Evolutionary conservation across 345 rosid genomes (phyloP).

Genomic region (Eucalyptus tenuipes): DNA sequence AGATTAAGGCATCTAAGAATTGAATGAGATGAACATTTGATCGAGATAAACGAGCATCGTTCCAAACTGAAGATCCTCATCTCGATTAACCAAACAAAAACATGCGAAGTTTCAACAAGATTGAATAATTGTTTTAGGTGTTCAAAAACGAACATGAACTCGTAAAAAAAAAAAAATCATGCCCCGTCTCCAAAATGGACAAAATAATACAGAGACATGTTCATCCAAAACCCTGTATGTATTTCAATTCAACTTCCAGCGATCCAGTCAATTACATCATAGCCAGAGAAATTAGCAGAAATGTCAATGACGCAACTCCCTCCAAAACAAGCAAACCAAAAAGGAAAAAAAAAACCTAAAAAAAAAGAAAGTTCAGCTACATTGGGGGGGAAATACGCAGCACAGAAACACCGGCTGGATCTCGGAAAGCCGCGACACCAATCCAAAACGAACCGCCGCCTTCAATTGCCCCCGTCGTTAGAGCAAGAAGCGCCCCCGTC

Average conservation of each 20-base stretch:
- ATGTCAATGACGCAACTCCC: neutral
- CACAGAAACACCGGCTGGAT: neutral
- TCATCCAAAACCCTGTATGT: neutral
- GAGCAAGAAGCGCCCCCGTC: slow-evolving; percentile 1
- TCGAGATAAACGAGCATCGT: neutral
- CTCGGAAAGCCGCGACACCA: neutral
- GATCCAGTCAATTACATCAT: neutral
- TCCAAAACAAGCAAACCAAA: neutral
- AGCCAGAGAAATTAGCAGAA: neutral
- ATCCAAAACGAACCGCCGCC: neutral
- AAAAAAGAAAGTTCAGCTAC: neutral
- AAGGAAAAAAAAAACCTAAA: neutral
- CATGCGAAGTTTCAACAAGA: neutral
- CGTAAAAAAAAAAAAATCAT: neutral
- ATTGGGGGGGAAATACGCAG: neutral
- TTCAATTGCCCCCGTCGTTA: neutral
- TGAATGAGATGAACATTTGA: neutral
- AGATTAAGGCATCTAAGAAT: neutral
- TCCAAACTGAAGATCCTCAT: neutral
- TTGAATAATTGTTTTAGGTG: neutral
- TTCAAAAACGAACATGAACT: neutral
- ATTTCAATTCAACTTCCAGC: neutral
- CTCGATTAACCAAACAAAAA: neutral
- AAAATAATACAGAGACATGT: neutral
- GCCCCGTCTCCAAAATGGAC: neutral